Evolutionary conservation across 2,329 filamentous ascomycete species (phyloP).

Genomic region (Diplodia mutila): DNA sequence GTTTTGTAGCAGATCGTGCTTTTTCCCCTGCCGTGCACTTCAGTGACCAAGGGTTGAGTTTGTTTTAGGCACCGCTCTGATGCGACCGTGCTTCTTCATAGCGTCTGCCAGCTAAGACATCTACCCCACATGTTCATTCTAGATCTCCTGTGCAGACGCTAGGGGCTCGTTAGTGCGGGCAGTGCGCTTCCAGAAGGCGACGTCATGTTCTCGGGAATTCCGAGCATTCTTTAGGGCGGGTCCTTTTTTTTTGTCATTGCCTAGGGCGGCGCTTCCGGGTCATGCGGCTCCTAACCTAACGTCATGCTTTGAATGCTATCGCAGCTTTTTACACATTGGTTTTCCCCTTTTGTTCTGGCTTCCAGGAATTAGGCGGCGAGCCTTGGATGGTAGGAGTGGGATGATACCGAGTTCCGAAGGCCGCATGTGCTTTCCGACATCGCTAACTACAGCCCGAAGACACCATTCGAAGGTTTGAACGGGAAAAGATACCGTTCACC

Average conservation of each 20-base stretch:
- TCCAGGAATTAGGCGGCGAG: not conserved
- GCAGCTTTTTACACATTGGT: not conserved
- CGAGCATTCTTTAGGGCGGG: not conserved
- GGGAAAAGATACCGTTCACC: no score
- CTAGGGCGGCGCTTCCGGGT: not conserved
- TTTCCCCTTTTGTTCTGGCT: not conserved
- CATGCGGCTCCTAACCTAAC: not conserved
- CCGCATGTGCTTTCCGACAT: not conserved
- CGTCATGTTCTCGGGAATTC: not conserved
- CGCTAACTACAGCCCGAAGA: not conserved
- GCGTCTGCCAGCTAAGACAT: not conserved
- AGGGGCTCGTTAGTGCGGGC: not conserved
- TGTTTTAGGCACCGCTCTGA: no score
- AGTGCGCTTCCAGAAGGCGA: not conserved
- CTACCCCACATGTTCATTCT: not conserved
- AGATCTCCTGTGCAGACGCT: not conserved
- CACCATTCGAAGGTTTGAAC: no score
- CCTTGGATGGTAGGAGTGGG: not conserved
- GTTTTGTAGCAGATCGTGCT: not conserved
- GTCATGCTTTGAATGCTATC: not conserved
- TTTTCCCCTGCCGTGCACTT: no score
- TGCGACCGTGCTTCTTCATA: not conserved
- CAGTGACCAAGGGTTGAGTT: no score
- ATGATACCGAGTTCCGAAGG: not conserved
- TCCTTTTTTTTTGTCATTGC: not conserved